Percentiles rank a stretch among this genome's conserved stretches.
Conservation (phyloP, 2,329 filamentous ascomycete species). For the Fusarium nodosum region DNA sequence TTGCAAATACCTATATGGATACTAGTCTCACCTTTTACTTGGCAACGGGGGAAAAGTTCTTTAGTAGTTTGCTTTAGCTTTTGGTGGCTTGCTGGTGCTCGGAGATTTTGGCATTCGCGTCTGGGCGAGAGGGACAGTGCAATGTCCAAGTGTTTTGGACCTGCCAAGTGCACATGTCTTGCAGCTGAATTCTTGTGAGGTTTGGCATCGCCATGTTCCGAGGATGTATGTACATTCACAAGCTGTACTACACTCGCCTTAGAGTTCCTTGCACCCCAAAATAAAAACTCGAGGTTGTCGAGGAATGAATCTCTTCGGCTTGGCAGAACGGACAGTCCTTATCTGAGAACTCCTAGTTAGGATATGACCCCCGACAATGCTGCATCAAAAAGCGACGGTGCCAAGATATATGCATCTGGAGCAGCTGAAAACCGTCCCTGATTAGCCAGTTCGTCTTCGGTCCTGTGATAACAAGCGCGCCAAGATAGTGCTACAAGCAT, state of each 20-base stretch:
- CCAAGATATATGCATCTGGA: constrained; percentile 26
- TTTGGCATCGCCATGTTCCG: not conserved
- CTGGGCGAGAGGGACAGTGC: constrained; percentile 5
- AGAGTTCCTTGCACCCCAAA: not conserved
- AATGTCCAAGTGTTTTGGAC: not conserved
- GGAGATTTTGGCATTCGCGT: constrained; percentile 19
- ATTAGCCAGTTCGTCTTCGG: constrained; percentile 17
- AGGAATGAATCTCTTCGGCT: constrained; percentile 14
- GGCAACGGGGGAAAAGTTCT: constrained; percentile 22
- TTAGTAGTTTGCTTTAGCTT: not conserved
- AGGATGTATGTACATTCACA: not conserved
- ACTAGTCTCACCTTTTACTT: constrained; percentile 20
- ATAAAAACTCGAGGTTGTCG: constrained; percentile 1
- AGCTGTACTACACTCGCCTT: not conserved
- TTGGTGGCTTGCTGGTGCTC: constrained; percentile 21
- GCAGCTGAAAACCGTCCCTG: constrained; percentile 12
- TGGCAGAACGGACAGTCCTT: constrained; percentile 24
- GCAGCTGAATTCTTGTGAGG: not conserved
- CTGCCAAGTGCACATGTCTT: not conserved
- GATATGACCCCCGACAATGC: constrained; percentile 30
- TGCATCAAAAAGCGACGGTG: constrained; percentile 14
- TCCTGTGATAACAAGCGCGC: constrained; percentile 39
- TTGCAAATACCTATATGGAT: constrained; percentile 13
- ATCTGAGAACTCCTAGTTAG: constrained; percentile 34
- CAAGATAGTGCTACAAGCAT: constrained; percentile 27